A percentile compares a stretch with the other conserved stretches of the same genome.
These are phyloP conservation scores for Ambrosiella beaveri DNA, from an alignment of 2,329 filamentous ascomycete genomes.

Conservation along the genomic window DNA sequence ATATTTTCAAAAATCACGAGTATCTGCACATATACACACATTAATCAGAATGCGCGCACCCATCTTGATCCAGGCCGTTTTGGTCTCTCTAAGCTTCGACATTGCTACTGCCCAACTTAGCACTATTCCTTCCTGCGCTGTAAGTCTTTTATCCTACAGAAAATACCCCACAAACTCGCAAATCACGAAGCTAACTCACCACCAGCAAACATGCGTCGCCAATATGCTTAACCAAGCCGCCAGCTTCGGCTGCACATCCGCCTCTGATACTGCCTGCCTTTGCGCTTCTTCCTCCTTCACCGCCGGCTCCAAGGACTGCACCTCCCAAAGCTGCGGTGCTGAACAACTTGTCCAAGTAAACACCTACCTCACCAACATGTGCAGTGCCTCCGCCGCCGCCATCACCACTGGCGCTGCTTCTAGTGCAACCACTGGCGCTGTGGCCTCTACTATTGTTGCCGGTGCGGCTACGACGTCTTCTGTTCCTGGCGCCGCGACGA, in stretches of 20 bases:
- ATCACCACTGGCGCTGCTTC: not conserved
- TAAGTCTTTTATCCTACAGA: not conserved
- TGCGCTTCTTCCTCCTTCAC: constrained; percentile 22
- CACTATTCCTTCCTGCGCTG: constrained; percentile 8
- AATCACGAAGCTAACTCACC: not conserved
- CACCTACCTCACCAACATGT: constrained; percentile 17
- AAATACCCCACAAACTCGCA: not conserved
- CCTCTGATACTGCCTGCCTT: constrained; percentile 23
- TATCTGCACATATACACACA: not conserved
- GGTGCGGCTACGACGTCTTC: not conserved
- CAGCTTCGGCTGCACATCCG: constrained; percentile 12
- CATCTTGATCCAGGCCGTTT: constrained; percentile 1
- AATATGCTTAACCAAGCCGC: constrained; percentile 10
- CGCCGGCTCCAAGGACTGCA: constrained; percentile 26
- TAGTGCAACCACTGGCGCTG: not conserved
- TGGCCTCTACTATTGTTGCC: not conserved
- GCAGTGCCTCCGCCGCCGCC: constrained; percentile 13
- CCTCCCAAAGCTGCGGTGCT: constrained; percentile 16
- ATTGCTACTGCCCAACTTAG: constrained; percentile 9
- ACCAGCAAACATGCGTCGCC: constrained; percentile 13
- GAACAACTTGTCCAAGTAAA: constrained; percentile 19
- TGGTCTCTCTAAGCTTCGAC: constrained; percentile 4
- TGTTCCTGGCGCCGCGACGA: not conserved
- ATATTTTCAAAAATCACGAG: not conserved
- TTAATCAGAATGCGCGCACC: constrained; percentile 4